Conservation (phyloP, 768 basidiomycete genomes). For the Pleurotus tuoliensis region DNA sequence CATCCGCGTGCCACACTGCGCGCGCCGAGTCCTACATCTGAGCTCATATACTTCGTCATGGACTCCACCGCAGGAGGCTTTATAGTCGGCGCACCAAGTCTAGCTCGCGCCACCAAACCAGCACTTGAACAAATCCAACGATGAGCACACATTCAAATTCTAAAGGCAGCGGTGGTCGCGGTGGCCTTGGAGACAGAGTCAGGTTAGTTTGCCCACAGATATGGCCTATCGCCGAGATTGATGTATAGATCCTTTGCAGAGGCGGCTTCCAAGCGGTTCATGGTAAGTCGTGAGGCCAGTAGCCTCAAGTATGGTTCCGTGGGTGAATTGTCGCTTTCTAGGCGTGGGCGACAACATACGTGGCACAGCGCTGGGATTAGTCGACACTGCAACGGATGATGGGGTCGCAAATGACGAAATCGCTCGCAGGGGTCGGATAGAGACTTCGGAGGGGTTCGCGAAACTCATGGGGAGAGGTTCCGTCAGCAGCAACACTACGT, state of each 20-base stretch:
- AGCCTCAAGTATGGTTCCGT: too few species aligned
- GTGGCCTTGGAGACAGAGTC: not conserved
- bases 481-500: not conserved
- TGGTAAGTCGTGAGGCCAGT: not conserved
- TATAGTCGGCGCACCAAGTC: too few species aligned
- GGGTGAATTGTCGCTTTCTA: not conserved
- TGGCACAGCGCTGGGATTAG: not conserved
- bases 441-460: not conserved
- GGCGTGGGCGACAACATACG: slow-evolving; percentile 6
- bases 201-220: not conserved
- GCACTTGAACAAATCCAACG: too few species aligned
- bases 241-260: not conserved
- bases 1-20: too few species aligned
- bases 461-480: not conserved
- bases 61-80: too few species aligned
- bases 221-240: not conserved
- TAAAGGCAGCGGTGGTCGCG: not conserved
- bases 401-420: not conserved
- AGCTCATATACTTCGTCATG: not conserved
- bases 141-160: not conserved
- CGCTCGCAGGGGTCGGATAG: not conserved
- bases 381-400: not conserved
- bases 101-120: too few species aligned
- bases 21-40: not conserved
- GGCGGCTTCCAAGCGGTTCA: not conserved